phyloP scores from a whole-genome alignment of 1,284 basidiomycete genomes.

The Cryptococcus sp. region DNA sequence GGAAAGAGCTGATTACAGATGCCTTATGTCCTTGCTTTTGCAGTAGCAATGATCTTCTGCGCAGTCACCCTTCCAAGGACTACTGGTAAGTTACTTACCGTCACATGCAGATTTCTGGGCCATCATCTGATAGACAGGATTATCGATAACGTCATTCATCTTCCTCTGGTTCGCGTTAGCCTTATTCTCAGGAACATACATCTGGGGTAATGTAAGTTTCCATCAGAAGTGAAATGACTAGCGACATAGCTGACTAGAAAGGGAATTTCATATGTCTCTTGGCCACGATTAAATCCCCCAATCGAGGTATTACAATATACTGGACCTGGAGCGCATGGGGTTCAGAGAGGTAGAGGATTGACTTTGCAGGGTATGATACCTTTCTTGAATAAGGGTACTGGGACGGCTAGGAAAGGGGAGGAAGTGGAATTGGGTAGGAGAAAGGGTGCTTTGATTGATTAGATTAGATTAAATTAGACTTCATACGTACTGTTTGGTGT shows the following conservation, averaged over 20 bases:
- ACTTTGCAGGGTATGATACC: conserved; percentile 45
- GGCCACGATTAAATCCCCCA: conserved; percentile 84
- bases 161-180: conserved; percentile 69
- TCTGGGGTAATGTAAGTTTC: conserved; percentile 59
- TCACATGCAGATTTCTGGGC: neutral
- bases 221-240: neutral
- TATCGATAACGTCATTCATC: conserved; percentile 58
- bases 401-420: conserved; percentile 17
- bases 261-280: conserved; percentile 71
- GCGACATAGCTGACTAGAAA: conserved; percentile 7
- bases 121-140: conserved; percentile 14
- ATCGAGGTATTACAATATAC: conserved; percentile 79
- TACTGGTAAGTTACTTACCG: conserved; percentile 58
- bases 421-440: conserved; percentile 45
- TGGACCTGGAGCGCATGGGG: conserved; percentile 78
- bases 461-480: too few species aligned
- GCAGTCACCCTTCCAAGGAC: conserved; percentile 76
- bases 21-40: conserved; percentile 76
- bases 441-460: conserved; percentile 49
- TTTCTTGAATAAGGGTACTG: conserved; percentile 34
- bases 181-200: conserved; percentile 60
- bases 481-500: too few species aligned
- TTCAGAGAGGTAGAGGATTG: conserved; percentile 68
- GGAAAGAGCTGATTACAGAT: conserved; percentile 54
- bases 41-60: conserved; percentile 79